phyloP scores from a whole-genome alignment of 2,329 filamentous ascomycete genomes.

The Colletotrichum cereale region DNA sequence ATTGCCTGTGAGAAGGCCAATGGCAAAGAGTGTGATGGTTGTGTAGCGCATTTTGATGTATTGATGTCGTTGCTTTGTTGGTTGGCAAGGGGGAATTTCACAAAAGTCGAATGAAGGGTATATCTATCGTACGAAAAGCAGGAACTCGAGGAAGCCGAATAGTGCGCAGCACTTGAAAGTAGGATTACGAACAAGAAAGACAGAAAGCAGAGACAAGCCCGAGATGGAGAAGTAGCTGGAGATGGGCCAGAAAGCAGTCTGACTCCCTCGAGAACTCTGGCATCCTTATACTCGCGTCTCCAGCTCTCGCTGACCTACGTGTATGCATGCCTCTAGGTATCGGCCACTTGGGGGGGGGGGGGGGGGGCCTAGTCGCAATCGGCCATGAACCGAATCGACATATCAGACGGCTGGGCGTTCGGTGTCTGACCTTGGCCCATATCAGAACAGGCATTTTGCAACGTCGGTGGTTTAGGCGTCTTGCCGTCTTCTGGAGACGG shows the following conservation, averaged over 20 bases:
- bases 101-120: background rate
- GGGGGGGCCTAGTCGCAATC: too few species aligned
- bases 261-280: background rate
- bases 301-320: background rate
- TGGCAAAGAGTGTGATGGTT: conserved; percentile 16
- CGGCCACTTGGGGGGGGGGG: background rate
- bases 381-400: background rate
- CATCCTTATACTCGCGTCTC: background rate
- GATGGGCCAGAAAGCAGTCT: background rate
- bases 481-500: conserved; percentile 9
- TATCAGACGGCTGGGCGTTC: conserved; percentile 12
- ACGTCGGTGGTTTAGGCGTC: conserved; percentile 30
- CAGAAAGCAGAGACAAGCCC: background rate
- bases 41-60: conserved; percentile 30
- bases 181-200: background rate
- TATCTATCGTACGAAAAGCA: background rate
- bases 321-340: too few species aligned
- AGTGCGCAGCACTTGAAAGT: conserved; percentile 13
- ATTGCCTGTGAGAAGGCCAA: conserved; percentile 35
- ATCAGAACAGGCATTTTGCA: conserved; percentile 24
- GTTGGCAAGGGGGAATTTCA: background rate
- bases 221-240: background rate
- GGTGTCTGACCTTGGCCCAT: conserved; percentile 1
- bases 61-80: background rate
- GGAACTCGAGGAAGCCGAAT: background rate